Percentiles rank a stretch among this genome's conserved stretches.
These are phyloP conservation scores for Gillenia trifoliata DNA, from an alignment of 306 rosid genomes.

Conservation along the genomic window DNA sequence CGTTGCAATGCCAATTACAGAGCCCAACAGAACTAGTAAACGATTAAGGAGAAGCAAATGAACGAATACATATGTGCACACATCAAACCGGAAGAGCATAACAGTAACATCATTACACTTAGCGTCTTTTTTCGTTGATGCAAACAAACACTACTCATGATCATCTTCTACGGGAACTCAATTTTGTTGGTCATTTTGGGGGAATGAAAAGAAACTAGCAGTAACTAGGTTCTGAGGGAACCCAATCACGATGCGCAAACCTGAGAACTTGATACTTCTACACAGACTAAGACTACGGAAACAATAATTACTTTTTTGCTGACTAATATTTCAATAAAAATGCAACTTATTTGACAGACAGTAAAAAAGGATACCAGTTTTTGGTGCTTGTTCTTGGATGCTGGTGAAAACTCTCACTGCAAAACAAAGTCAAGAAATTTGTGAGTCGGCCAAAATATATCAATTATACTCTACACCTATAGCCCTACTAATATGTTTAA, in stretches of 20 bases:
- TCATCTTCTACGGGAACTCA: not conserved
- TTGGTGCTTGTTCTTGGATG: constrained; percentile 85
- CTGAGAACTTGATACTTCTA: not conserved
- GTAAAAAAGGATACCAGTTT: constrained; percentile 65
- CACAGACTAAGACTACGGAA: not conserved
- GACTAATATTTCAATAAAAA: not conserved
- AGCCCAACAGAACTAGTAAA: constrained; percentile 73
- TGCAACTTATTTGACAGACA: not conserved
- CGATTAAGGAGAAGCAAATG: constrained; percentile 38
- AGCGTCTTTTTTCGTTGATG: not conserved
- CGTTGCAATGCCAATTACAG: constrained; percentile 65
- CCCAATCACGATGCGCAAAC: not conserved
- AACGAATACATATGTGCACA: not conserved
- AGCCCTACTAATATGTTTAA: constrained; percentile 16
- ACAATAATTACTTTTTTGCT: not conserved
- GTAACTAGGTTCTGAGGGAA: not conserved
- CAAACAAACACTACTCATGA: not conserved
- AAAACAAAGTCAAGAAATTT: constrained; percentile 22
- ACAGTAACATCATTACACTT: not conserved
- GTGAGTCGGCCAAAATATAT: constrained; percentile 7
- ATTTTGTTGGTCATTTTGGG: not conserved
- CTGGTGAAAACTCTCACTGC: constrained; percentile 93
- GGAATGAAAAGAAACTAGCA: not conserved
- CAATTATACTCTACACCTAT: not conserved
- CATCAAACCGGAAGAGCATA: not conserved